phyloP scores from a whole-genome alignment of 805 yeast genomes.

The Zygosaccharomyces pseudorouxii region DNA sequence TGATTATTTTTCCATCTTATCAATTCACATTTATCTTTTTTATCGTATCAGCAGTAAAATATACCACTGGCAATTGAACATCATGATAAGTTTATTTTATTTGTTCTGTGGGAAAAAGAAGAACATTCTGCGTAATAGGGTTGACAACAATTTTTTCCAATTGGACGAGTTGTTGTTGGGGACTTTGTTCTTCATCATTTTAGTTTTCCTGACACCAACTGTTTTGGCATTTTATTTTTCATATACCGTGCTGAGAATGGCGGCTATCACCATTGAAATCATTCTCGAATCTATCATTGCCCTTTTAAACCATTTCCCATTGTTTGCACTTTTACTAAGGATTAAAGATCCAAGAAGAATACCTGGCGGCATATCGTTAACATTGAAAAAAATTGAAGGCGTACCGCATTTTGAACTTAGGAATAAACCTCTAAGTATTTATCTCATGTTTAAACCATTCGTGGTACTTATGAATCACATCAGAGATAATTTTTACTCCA shows the following conservation, averaged over 20 bases:
- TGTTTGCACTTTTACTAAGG: conserved; percentile 75
- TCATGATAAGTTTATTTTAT: conserved; percentile 69
- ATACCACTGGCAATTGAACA: conserved; percentile 67
- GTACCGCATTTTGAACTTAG: conserved; percentile 30
- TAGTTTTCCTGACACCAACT: conserved; percentile 79
- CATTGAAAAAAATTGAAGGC: conserved; percentile 13
- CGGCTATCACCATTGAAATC: conserved; percentile 46
- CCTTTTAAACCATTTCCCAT: conserved; percentile 74
- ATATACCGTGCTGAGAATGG: conserved; percentile 58
- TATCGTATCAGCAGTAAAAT: conserved; percentile 75
- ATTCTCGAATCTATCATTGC: conserved; percentile 57
- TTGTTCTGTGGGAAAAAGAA: conserved; percentile 86
- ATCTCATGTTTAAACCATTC: conserved; percentile 47
- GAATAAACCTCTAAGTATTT: conserved; percentile 44
- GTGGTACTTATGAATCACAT: conserved; percentile 39
- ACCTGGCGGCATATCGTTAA: conserved; percentile 53
- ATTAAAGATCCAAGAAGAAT: conserved; percentile 70
- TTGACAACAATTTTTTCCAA: conserved; percentile 80
- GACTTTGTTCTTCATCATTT: conserved; percentile 76
- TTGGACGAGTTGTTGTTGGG: conserved; percentile 85
- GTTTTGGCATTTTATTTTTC: conserved; percentile 76
- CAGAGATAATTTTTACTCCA: conserved; percentile 41
- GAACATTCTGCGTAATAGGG: conserved; percentile 76
- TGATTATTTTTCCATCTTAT: conserved; percentile 58
- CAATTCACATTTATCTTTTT: conserved; percentile 71